Conservation (phyloP, 805 yeast genomes). For the Candida chauliodis region DNA sequence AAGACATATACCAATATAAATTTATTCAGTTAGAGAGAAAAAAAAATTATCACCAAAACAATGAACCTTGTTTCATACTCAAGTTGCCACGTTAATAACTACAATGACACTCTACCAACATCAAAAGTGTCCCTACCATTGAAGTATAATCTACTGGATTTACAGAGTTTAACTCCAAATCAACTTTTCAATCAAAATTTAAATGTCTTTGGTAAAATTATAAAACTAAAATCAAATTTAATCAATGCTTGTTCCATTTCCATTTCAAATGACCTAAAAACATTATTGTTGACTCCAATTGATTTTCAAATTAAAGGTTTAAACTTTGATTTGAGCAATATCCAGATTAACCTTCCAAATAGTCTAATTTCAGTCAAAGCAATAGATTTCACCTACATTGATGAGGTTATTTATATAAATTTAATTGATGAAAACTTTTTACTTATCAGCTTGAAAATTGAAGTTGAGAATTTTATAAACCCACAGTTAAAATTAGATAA, state of each 20-base stretch:
- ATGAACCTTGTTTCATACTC: slow-evolving; percentile 17
- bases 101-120: slow-evolving; percentile 15
- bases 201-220: slow-evolving; percentile 20
- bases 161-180: slow-evolving; percentile 10
- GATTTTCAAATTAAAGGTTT: slow-evolving; percentile 28
- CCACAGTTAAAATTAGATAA: slow-evolving; percentile 20
- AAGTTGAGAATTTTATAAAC: slow-evolving; percentile 41
- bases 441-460: slow-evolving; percentile 47
- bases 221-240: slow-evolving; percentile 19
- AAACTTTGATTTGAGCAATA: slow-evolving; percentile 29
- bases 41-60: slow-evolving; percentile 1
- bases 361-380: slow-evolving; percentile 16
- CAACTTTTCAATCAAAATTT: slow-evolving; percentile 20
- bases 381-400: slow-evolving; percentile 12
- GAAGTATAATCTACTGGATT: slow-evolving; percentile 17
- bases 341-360: slow-evolving; percentile 27
- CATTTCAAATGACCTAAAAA: slow-evolving; percentile 26
- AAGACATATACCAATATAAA: slow-evolving; percentile 54
- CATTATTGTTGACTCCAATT: slow-evolving; percentile 39
- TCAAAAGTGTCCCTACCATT: slow-evolving; percentile 21
- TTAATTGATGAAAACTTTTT: slow-evolving; percentile 49
- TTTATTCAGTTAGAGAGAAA: background rate
- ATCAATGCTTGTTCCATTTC: slow-evolving; percentile 29
- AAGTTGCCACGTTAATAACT: slow-evolving; percentile 19
- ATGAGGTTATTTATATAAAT: slow-evolving; percentile 43